These are phyloP conservation scores for Caryocar brasiliense DNA, from an alignment of 441 rosid species.

Conservation along the genomic window DNA sequence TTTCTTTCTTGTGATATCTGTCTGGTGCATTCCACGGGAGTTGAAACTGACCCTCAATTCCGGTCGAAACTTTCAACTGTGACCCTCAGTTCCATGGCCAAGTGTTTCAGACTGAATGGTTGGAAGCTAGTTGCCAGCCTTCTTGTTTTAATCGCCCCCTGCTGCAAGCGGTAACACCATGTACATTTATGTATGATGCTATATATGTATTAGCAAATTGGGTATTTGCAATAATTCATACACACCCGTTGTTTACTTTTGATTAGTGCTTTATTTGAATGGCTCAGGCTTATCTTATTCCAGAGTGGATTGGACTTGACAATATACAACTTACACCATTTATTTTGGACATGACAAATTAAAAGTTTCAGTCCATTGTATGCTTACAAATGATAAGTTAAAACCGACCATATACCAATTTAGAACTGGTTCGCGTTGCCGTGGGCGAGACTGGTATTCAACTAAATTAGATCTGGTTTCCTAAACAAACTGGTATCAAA, in stretches of 20 bases:
- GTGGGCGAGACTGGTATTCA: no score
- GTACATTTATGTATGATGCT: conserved; percentile 15
- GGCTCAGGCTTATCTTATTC: no score
- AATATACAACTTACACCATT: no score
- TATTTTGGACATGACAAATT: no score
- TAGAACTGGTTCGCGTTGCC: no score
- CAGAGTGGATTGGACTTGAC: no score
- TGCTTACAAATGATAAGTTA: no score
- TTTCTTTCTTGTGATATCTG: no score
- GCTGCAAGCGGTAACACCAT: conserved; percentile 16
- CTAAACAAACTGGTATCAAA: no score
- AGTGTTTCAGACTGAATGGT: conserved; percentile 12
- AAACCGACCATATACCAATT: no score
- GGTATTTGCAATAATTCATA: conserved; percentile 14
- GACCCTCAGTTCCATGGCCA: background rate
- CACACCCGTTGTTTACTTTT: background rate
- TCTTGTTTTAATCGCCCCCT: conserved; percentile 8
- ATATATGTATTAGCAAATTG: conserved; percentile 10
- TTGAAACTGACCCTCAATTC: background rate
- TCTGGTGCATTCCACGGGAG: background rate
- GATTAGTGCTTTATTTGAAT: conserved; percentile 3
- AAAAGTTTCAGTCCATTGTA: no score
- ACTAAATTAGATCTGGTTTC: no score
- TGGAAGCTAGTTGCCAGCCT: conserved; percentile 13
- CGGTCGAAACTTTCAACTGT: background rate